Base-by-base conservation (phyloP, 2,329 filamentous ascomycete species). In the Parastagonospora nodorum region DNA sequence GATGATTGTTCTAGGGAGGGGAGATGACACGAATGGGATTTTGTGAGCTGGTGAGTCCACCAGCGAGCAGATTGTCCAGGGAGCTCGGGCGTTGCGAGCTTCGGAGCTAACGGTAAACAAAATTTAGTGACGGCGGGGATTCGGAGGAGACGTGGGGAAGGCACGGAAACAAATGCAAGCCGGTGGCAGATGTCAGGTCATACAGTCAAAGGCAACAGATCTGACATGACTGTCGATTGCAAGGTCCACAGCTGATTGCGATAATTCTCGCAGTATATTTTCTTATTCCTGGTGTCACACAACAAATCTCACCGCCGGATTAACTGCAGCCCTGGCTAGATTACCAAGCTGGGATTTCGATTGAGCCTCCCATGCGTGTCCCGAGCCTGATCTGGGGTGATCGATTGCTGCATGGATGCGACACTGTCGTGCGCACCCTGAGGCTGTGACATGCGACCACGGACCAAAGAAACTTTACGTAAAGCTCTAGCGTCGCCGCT, bases 61-160 rank as follows among this genome's bases (percentile, higher is more conserved):
- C 57, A 60, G 46, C 48, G 49, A 44, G 61, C 59, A 61, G 58
- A 51, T 55, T 45, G 37, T 45, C 30, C 48, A 45, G 55, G 51
- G 48, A 58, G 57, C 56, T 63, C 49, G 50, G 57, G 45, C 42
- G 46, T 46, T 56, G 65, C 61, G 64, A 66, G 63, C 60, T 69
- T 46, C 45, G 45, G 45, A 47, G n/a, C 60, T 61, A 61, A 27
- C 31, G 63, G 45, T 58, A 58, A 60, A 57, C 55, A 59, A 55
- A 60, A 57, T 55, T 61, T 63, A 55, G 41, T 48, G n/a, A 29
- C n/a, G 19, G 60, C 51, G 52, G 51, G 53, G 51, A 51, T 55
- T 63, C 57, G 60, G 63, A 57, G 59, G 42, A 64, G 58, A 57
- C 66, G 63, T 70, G 67, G 68, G 66, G 66, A 67, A 65, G 54